These are phyloP conservation scores for Didymella lethalis DNA, from an alignment of 2,329 filamentous ascomycete species.

Conservation along the genomic window DNA sequence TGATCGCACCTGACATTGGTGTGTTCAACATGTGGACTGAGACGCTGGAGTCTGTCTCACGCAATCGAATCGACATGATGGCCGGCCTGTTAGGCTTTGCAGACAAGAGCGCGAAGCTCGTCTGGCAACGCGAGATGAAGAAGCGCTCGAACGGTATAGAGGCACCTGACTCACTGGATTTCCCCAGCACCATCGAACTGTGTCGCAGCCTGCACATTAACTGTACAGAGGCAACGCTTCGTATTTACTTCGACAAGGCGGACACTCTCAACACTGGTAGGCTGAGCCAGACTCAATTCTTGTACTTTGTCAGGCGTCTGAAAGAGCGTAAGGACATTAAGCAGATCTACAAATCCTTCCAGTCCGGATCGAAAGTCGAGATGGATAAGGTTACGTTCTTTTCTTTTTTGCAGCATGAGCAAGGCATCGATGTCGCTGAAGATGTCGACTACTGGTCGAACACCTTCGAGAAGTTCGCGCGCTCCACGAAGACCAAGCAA, in stretches of 20 bases:
- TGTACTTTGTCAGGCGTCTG: constrained; percentile 81
- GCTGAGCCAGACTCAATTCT: constrained; percentile 82
- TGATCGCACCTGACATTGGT: constrained; percentile 78
- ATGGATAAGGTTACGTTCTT: constrained; percentile 79
- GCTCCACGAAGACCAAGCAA: constrained; percentile 48
- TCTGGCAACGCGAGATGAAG: constrained; percentile 87
- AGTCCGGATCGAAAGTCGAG: constrained; percentile 63
- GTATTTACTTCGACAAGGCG: constrained; percentile 75
- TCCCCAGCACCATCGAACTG: constrained; percentile 79
- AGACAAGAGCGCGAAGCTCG: constrained; percentile 80
- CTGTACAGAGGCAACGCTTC: constrained; percentile 77
- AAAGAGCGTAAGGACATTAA: constrained; percentile 85
- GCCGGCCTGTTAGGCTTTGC: constrained; percentile 78
- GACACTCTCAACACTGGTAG: constrained; percentile 70
- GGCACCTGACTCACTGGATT: constrained; percentile 75
- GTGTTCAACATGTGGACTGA: constrained; percentile 81
- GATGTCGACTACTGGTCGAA: constrained; percentile 73
- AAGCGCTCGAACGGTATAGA: constrained; percentile 63
- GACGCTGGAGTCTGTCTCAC: constrained; percentile 83
- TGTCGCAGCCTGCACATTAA: constrained; percentile 94
- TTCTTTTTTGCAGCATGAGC: constrained; percentile 74
- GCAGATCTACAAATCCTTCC: constrained; percentile 71
- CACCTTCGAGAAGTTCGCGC: constrained; percentile 73
- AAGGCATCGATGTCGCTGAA: constrained; percentile 76
- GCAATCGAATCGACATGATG: constrained; percentile 89